These are phyloP conservation scores for Takashimella koratensis DNA, from an alignment of 1,284 basidiomycete genomes.

Conservation along the genomic window DNA sequence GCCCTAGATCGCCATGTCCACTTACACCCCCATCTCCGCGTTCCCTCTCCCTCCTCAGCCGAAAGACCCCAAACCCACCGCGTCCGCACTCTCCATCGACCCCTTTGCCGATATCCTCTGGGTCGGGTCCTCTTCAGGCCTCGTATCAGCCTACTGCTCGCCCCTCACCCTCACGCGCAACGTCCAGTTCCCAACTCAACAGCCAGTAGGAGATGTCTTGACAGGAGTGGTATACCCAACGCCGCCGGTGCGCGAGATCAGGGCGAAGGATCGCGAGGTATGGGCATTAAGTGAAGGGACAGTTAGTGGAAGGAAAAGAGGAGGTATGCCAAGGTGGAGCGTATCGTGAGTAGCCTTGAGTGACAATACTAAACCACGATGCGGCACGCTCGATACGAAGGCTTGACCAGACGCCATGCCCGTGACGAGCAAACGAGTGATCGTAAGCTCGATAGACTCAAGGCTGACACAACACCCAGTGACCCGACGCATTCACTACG, in stretches of 20 bases:
- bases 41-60: conserved; percentile 41
- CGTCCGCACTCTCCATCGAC: conserved; percentile 77
- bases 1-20: conserved; percentile 14
- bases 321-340: conserved; percentile 47
- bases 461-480: conserved; percentile 6
- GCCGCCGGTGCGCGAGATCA: conserved; percentile 61
- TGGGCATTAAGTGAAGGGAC: conserved; percentile 50
- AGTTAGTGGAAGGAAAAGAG: conserved; percentile 43
- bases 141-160: conserved; percentile 69
- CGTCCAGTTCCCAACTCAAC: conserved; percentile 65
- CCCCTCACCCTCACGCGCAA: conserved; percentile 52
- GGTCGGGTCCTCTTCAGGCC: conserved; percentile 73
- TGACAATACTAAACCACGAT: no score
- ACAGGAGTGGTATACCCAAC: conserved; percentile 32
- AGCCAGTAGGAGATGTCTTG: conserved; percentile 53
- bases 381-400: no score
- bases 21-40: conserved; percentile 46
- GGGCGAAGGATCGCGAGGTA: conserved; percentile 70
- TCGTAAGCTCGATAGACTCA: no score
- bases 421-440: background rate
- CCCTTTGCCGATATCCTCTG: conserved; percentile 85
- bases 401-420: background rate
- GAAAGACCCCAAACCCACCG: conserved; percentile 37
- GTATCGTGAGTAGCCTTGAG: conserved; percentile 41
- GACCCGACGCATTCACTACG: conserved; percentile 42